These are phyloP conservation scores for Chlorencoelia australis DNA, from an alignment of 2,329 filamentous ascomycete species.

Conservation along the genomic window DNA sequence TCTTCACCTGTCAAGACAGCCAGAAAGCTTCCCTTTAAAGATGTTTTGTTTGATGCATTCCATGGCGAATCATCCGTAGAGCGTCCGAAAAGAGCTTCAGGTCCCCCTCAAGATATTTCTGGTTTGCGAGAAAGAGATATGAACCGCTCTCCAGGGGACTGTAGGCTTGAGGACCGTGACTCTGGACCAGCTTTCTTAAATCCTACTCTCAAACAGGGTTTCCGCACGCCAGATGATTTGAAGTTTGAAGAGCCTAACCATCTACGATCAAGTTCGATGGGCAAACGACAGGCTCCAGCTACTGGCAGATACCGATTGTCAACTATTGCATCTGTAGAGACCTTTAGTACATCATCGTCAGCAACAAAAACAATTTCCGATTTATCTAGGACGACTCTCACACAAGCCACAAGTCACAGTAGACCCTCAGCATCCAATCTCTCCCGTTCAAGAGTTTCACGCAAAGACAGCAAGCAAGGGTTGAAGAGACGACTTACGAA, in stretches of 20 bases:
- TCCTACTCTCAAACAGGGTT: slow-evolving; percentile 4
- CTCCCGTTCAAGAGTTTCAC: slow-evolving; percentile 21
- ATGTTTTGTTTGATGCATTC: slow-evolving; percentile 51
- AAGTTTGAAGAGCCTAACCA: slow-evolving; percentile 9
- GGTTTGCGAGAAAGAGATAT: slow-evolving; percentile 17
- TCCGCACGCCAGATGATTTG: slow-evolving; percentile 5
- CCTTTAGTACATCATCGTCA: slow-evolving; percentile 16
- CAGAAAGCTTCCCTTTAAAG: slow-evolving; percentile 43
- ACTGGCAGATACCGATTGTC: slow-evolving; percentile 23
- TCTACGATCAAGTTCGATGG: slow-evolving; percentile 1
- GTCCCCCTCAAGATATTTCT: slow-evolving; percentile 7
- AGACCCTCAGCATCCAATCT: slow-evolving; percentile 16
- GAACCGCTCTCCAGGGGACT: slow-evolving; percentile 6
- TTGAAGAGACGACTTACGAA: slow-evolving; percentile 64
- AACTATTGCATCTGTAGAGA: slow-evolving; percentile 24
- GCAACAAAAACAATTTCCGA: slow-evolving; percentile 17
- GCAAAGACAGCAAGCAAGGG: slow-evolving; percentile 26
- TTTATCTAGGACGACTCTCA: slow-evolving; percentile 32
- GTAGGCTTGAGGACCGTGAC: slow-evolving; percentile 5
- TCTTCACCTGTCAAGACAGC: slow-evolving; percentile 38
- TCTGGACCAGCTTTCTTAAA: slow-evolving; percentile 8
- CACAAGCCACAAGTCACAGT: slow-evolving; percentile 26
- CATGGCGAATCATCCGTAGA: slow-evolving; percentile 44
- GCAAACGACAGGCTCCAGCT: slow-evolving; percentile 14
- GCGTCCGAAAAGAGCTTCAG: slow-evolving; percentile 13